Evolutionary conservation across 2,329 filamentous ascomycete species (phyloP), one percentile per base, ranked within the genome.

Genomic region (Sclerotinia nivalis): DNA sequence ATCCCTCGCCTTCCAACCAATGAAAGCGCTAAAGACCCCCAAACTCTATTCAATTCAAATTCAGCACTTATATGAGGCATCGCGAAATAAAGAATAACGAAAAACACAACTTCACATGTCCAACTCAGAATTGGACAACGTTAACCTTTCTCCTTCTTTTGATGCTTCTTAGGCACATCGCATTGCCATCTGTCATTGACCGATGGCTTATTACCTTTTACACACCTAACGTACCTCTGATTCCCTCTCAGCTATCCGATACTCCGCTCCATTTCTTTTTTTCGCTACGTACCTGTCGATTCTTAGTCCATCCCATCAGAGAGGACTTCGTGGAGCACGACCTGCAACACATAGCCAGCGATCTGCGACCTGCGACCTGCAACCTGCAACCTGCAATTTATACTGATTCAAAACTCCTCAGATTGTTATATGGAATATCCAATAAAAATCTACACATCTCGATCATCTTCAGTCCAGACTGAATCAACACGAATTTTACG

Each of bases 181-280:
- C 56, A 59, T 59, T 43, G 56, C 56, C 56, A 59, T 59, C 58
- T 43, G 37, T 60, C 58, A 60, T 60, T 60, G 37, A 60, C 40
- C 58, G 37, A 60, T 28, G n/a, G 58, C n/a, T 60, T 5, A 60
- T 22, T 15, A 8, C 31, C 22, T 31, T 34, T 28, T 4, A 22
- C 28, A n/a, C 4, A 13, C 37, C 12, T 15, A 12, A 43, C 40
- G 1, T 43, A n/a, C 12, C 40, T 34, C 13, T 34, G 34, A n/a
- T 22, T 34, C 20, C 20, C 54, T 34, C 54, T 31, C 54, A 58
- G 34, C 55, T 25, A 40, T 18, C 55, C 55, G 40, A 43, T 7
- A 37, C 28, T 56, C 31, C 31, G 31, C 31, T 37, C 54, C 54
- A 56, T 56, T 56, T 56, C n/a, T 37, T 28, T 37, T 28, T 37